phyloP scores from a whole-genome alignment of 352 stramenopile genomes.

The Nothophytophthora sp. region DNA sequence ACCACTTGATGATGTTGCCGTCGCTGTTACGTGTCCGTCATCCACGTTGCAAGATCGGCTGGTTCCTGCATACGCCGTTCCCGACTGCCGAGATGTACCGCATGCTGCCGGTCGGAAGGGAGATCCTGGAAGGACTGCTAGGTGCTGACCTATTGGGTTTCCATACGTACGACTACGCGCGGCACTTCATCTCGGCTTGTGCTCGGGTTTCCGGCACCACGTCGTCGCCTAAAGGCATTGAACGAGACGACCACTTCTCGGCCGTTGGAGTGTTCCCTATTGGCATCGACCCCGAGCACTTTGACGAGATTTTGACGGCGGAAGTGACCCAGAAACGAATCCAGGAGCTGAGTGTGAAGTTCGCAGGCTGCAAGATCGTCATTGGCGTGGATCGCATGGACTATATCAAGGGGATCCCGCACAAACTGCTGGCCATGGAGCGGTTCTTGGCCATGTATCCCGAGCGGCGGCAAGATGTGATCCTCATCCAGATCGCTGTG shows the following conservation, averaged over 20 bases:
- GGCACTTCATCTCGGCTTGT: slow-evolving; percentile 83
- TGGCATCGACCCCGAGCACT: slow-evolving; percentile 85
- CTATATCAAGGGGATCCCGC: slow-evolving; percentile 89
- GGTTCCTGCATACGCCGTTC: slow-evolving; percentile 90
- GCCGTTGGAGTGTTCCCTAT: slow-evolving; percentile 84
- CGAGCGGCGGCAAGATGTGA: slow-evolving; percentile 91
- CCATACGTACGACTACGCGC: slow-evolving; percentile 88
- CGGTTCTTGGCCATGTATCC: slow-evolving; percentile 81
- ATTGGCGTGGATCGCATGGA: slow-evolving; percentile 88
- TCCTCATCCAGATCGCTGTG: slow-evolving; percentile 95
- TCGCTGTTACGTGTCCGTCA: slow-evolving; percentile 75
- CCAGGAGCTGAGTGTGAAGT: slow-evolving; percentile 58
- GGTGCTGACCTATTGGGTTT: slow-evolving; percentile 84
- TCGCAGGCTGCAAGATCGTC: slow-evolving; percentile 78
- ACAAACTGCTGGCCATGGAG: slow-evolving; percentile 87
- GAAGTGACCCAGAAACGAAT: slow-evolving; percentile 60
- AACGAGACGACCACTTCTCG: slow-evolving; percentile 81
- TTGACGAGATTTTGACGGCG: slow-evolving; percentile 58
- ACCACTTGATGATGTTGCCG: slow-evolving; percentile 88
- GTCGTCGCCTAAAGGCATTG: slow-evolving; percentile 81
- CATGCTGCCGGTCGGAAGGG: slow-evolving; percentile 73
- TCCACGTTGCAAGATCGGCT: slow-evolving; percentile 76
- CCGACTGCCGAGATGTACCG: slow-evolving; percentile 87
- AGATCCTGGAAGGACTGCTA: slow-evolving; percentile 80
- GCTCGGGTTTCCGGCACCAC: slow-evolving; percentile 69